phyloP scores from a whole-genome alignment of 768 basidiomycete species.

The Boletellus ananiceps region DNA sequence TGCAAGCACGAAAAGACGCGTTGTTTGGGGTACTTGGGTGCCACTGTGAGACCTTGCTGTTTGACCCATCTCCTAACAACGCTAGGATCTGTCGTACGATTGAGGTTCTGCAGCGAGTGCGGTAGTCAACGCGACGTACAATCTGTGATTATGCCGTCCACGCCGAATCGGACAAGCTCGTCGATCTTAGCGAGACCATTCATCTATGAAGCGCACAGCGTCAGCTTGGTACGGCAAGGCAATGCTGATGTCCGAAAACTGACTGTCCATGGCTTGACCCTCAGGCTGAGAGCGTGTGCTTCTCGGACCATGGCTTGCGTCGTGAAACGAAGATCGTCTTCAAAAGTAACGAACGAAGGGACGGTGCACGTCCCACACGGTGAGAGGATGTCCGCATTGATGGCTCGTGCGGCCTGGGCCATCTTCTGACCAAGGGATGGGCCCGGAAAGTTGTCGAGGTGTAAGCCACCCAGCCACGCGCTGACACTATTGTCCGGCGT shows the following conservation, averaged over 20 bases:
- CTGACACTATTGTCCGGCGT: constrained; percentile 43
- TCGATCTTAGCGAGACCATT: constrained; percentile 58
- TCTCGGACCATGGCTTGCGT: constrained; percentile 64
- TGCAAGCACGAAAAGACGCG: constrained; percentile 59
- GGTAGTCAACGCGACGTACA: constrained; percentile 31
- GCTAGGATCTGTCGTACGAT: constrained; percentile 41
- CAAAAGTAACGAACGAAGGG: constrained; percentile 40
- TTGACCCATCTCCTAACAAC: constrained; percentile 53
- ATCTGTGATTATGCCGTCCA: constrained; percentile 78
- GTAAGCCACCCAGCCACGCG: constrained; percentile 67
- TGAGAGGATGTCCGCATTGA: constrained; percentile 63
- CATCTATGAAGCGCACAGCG: constrained; percentile 37
- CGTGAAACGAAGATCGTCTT: constrained; percentile 51
- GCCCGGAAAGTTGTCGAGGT: constrained; percentile 61
- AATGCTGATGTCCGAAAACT: constrained; percentile 16
- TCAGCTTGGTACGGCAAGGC: background rate
- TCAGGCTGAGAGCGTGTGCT: constrained; percentile 59
- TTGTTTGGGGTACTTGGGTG: constrained; percentile 55
- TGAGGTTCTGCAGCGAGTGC: background rate
- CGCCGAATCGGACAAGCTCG: constrained; percentile 54
- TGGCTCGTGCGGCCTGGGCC: constrained; percentile 62
- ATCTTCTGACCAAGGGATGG: constrained; percentile 52
- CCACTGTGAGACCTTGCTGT: constrained; percentile 47
- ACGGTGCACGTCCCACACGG: constrained; percentile 44
- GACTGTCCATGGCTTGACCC: constrained; percentile 74